Conservation (phyloP, 768 basidiomycete species). For the Trametes cingulata region DNA sequence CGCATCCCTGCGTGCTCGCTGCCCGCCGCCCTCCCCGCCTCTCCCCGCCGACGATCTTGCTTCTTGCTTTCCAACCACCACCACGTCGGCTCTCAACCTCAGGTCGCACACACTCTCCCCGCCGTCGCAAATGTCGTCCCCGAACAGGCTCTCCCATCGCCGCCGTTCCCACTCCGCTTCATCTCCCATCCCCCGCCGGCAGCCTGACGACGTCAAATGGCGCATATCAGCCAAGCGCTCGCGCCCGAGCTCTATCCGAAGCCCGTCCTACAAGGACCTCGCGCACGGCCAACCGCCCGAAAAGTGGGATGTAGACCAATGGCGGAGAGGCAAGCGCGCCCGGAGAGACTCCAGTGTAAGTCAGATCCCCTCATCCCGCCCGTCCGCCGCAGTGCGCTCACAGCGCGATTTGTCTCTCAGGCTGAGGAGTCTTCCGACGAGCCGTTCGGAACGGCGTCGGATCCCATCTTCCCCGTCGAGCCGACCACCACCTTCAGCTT, state of each 20-base stretch:
- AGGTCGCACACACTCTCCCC: slow-evolving; percentile 16
- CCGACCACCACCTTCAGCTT: slow-evolving; percentile 13
- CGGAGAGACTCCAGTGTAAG: slow-evolving; percentile 52
- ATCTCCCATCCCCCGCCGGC: slow-evolving; percentile 36
- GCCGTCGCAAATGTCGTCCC: slow-evolving; percentile 35
- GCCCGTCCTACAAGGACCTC: slow-evolving; percentile 36
- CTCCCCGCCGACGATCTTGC: background rate
- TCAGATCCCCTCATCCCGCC: slow-evolving; percentile 3
- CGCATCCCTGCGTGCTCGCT: background rate
- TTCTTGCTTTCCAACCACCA: background rate
- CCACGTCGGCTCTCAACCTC: background rate
- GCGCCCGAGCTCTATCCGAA: slow-evolving; percentile 41
- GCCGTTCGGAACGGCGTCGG: slow-evolving; percentile 4
- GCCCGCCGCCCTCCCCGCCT: background rate
- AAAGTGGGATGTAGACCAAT: slow-evolving; percentile 54
- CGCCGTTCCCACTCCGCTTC: slow-evolving; percentile 57
- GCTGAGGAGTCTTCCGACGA: slow-evolving; percentile 11
- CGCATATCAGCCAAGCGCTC: slow-evolving; percentile 51
- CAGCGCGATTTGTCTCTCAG: background rate
- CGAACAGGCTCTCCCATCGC: slow-evolving; percentile 40
- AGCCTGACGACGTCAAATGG: slow-evolving; percentile 42
- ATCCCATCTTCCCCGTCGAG: slow-evolving; percentile 23
- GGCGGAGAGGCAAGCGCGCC: slow-evolving; percentile 56
- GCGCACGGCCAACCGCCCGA: slow-evolving; percentile 35
- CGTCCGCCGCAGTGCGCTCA: background rate